phyloP scores from a whole-genome alignment of 176 grass and related monocot genomes.

The Pharus latifolius region DNA sequence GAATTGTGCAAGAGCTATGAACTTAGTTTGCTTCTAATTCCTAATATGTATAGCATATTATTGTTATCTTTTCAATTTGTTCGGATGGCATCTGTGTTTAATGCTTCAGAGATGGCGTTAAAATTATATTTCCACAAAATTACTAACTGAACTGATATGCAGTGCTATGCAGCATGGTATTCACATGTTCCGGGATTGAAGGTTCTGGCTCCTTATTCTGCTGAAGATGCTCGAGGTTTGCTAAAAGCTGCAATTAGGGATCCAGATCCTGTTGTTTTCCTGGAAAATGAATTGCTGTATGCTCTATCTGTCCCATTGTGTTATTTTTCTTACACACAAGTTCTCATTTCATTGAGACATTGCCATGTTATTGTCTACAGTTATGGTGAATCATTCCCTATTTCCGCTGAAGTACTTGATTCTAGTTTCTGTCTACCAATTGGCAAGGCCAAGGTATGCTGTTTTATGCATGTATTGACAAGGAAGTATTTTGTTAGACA shows the following conservation, averaged over 20 bases:
- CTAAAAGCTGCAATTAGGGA: slow-evolving; percentile 97
- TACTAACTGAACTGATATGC: slow-evolving; percentile 22
- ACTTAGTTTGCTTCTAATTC: neutral
- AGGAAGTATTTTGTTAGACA: neutral
- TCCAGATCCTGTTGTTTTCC: slow-evolving; percentile 89
- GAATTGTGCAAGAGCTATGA: neutral
- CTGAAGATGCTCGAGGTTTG: slow-evolving; percentile 94
- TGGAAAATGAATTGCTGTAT: slow-evolving; percentile 97
- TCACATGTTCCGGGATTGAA: slow-evolving; percentile 90
- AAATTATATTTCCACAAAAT: neutral
- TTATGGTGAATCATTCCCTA: slow-evolving; percentile 87
- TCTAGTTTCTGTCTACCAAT: slow-evolving; percentile 91
- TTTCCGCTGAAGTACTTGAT: slow-evolving; percentile 93
- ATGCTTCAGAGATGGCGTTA: neutral
- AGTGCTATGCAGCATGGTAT: slow-evolving; percentile 98
- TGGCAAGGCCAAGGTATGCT: slow-evolving; percentile 89
- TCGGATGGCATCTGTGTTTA: neutral
- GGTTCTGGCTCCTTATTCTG: slow-evolving; percentile 74
- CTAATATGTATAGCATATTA: neutral
- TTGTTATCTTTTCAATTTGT: neutral
- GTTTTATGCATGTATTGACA: neutral
- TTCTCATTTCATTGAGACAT: slow-evolving; percentile 3
- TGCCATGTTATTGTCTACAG: slow-evolving; percentile 31
- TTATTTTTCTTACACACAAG: neutral
- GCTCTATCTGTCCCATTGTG: slow-evolving; percentile 5